Percentiles rank a stretch among this genome's conserved stretches.
Evolutionary conservation across 768 basidiomycete species (phyloP).

Genomic region (Pleurotus citrinopileatus): DNA sequence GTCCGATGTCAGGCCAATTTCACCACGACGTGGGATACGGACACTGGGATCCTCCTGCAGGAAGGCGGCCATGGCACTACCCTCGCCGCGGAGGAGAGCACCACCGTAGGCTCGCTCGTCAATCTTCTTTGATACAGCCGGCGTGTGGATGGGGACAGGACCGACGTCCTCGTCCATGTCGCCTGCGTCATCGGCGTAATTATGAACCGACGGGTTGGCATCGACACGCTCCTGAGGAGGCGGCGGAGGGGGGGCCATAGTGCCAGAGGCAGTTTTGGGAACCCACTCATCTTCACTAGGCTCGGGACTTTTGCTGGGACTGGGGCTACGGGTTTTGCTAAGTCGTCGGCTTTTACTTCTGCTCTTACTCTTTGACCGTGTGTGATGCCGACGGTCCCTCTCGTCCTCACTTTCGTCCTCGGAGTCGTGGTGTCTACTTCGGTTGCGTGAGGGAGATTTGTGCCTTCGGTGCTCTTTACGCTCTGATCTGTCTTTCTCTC

Average conservation of each 20-base stretch:
- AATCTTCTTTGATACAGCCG: conserved; percentile 44
- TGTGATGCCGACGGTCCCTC: conserved; percentile 26
- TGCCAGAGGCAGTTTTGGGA: conserved; percentile 37
- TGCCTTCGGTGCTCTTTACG: conserved; percentile 34
- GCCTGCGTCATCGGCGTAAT: conserved; percentile 27
- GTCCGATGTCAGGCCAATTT: conserved; percentile 89
- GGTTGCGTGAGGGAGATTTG: conserved; percentile 28
- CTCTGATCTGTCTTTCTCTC: conserved; percentile 39
- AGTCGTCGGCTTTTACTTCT: conserved; percentile 25
- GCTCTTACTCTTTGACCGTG: conserved; percentile 17
- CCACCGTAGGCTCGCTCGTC: conserved; percentile 90
- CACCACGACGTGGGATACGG: conserved; percentile 97
- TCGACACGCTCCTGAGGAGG: conserved; percentile 16
- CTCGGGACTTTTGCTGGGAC: conserved; percentile 24
- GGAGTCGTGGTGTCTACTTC: conserved; percentile 22
- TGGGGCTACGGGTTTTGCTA: conserved; percentile 30
- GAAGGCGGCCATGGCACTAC: conserved; percentile 97
- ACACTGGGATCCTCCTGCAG: conserved; percentile 77
- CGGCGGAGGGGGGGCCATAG: conserved; percentile 16
- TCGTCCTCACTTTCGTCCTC: conserved; percentile 38
- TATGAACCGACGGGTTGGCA: conserved; percentile 13
- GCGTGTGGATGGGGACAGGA: conserved; percentile 61
- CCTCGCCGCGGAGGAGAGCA: conserved; percentile 90
- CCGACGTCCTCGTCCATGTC: conserved; percentile 70
- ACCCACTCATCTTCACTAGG: conserved; percentile 64